These are phyloP conservation scores for Rhytidiadelphus loreus DNA, from an alignment of 225 moss, liverwort and hornwort genomes.

Conservation along the genomic window DNA sequence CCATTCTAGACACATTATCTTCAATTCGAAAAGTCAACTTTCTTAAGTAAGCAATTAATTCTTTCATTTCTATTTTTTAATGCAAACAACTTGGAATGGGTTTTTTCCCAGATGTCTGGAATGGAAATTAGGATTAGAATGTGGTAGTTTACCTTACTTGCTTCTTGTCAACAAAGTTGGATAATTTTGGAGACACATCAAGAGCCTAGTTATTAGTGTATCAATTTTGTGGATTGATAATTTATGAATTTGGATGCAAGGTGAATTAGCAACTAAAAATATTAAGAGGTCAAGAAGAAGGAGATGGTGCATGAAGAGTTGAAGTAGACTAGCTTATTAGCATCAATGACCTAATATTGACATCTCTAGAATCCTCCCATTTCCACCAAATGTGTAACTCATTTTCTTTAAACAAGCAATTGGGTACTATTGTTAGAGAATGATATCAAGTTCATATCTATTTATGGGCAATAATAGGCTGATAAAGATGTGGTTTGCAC, in stretches of 20 bases:
- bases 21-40: not conserved
- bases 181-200: not conserved
- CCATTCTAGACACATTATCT: not conserved
- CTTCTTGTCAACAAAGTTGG: too few species aligned
- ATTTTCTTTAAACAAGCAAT: too few species aligned
- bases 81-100: too few species aligned
- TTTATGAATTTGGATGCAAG: not conserved
- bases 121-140: not conserved
- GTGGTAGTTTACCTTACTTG: not conserved
- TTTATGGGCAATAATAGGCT: too few species aligned
- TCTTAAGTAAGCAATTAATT: not conserved
- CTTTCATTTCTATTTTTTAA: not conserved
- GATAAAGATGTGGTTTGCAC: too few species aligned
- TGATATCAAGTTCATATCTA: too few species aligned
- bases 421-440: too few species aligned
- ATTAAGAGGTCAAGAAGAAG: not conserved
- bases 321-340: too few species aligned
- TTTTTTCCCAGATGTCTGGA: too few species aligned
- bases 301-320: not conserved
- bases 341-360: accelerated
- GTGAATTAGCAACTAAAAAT: not conserved
- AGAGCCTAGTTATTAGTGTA: not conserved
- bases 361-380: too few species aligned
- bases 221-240: not conserved
- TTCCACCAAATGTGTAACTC: too few species aligned